A percentile compares a stretch with the other conserved stretches of the same genome.
Conservation (phyloP, 2,329 filamentous ascomycete genomes). For the Colletotrichum graminicola region DNA sequence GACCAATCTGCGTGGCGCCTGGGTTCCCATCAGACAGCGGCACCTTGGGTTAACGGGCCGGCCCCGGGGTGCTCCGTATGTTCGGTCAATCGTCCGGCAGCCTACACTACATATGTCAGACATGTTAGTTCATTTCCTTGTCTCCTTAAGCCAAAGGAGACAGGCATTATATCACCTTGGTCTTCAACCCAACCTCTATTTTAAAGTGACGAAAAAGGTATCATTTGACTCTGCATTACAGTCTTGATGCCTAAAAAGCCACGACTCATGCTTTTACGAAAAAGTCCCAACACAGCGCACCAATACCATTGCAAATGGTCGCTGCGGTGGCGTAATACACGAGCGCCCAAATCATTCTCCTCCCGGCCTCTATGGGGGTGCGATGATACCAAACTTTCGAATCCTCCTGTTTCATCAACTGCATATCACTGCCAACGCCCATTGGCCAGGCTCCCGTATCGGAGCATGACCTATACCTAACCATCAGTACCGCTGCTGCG, state of each 20-base stretch:
- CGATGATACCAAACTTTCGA: constrained; percentile 15
- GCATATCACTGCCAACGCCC: background rate
- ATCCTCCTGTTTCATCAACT: constrained; percentile 16
- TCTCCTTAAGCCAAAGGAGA: background rate
- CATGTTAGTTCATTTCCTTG: background rate
- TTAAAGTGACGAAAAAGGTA: constrained; percentile 32
- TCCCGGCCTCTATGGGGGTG: constrained; percentile 21
- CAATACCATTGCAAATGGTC: constrained; percentile 15
- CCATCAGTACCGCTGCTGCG: constrained; percentile 93
- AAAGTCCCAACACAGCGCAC: constrained; percentile 28
- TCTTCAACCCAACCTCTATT: background rate
- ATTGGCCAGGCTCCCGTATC: background rate
- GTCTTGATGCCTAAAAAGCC: constrained; percentile 18
- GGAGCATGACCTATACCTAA: constrained; percentile 54
- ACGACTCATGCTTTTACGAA: constrained; percentile 28
- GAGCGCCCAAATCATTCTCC: constrained; percentile 28
- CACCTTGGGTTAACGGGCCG: background rate
- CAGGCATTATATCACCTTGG: background rate
- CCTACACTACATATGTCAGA: background rate
- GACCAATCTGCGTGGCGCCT: constrained; percentile 6
- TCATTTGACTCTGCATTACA: constrained; percentile 40
- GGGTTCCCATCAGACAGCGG: background rate
- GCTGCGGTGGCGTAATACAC: constrained; percentile 21
- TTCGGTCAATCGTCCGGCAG: constrained; percentile 19
- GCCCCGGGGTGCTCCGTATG: constrained; percentile 21